Conservation (phyloP, 164 flowering plant genomes). For the Aristolochia fimbriata region DNA sequence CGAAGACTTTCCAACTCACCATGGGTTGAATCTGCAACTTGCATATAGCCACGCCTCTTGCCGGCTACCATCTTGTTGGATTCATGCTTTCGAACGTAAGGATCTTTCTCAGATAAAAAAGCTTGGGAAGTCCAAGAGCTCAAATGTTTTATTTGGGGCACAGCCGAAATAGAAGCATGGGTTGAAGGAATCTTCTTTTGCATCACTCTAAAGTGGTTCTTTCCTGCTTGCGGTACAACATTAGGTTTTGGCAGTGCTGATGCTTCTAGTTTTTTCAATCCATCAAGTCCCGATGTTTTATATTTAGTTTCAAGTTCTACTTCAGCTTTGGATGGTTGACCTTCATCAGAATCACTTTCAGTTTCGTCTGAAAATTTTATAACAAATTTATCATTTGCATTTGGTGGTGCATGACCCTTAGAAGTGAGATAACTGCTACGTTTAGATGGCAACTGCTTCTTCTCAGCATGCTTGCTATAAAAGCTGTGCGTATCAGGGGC, state of each 20-base stretch:
- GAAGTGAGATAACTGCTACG: constrained; percentile 11
- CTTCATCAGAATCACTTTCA: constrained; percentile 54
- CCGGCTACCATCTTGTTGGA: constrained; percentile 14
- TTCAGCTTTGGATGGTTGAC: constrained; percentile 11
- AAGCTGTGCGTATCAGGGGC: constrained; percentile 14
- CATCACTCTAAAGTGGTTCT: constrained; percentile 15
- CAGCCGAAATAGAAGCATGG: constrained; percentile 27
- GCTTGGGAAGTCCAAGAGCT: constrained; percentile 22
- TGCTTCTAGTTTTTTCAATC: constrained; percentile 19
- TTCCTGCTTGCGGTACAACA: constrained; percentile 11
- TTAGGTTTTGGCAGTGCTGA: constrained; percentile 19
- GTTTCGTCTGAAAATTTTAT: constrained; percentile 76
- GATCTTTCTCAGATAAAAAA: constrained; percentile 19
- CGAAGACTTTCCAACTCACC: constrained; percentile 57
- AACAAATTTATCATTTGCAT: constrained; percentile 37
- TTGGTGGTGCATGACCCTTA: constrained; percentile 18
- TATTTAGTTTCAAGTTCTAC: constrained; percentile 12
- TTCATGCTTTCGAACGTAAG: constrained; percentile 20
- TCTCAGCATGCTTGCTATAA: constrained; percentile 19
- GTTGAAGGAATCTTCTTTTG: constrained; percentile 28
- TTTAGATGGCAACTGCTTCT: constrained; percentile 20
- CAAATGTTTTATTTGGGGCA: constrained; percentile 19
- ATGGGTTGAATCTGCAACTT: constrained; percentile 18
- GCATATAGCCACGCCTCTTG: constrained; percentile 25
- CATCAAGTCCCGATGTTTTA: constrained; percentile 6